Evolutionary conservation across 2,329 filamentous ascomycete genomes (phyloP).

Genomic region (Exophiala sideris): DNA sequence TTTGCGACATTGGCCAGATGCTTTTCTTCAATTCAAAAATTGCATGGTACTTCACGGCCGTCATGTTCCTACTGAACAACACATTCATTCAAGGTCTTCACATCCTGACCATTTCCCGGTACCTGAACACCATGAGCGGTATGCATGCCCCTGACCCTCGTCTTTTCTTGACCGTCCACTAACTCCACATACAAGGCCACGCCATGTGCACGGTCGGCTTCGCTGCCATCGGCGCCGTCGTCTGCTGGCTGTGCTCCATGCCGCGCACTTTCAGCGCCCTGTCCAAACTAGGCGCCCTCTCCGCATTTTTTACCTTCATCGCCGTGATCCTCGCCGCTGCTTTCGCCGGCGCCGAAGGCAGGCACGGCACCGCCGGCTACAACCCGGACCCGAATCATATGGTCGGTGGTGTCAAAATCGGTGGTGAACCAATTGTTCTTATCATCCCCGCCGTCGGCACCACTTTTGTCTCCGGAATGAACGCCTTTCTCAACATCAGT

Average conservation of each 20-base stretch:
- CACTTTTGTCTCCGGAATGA: slow-evolving; percentile 77
- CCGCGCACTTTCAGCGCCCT: slow-evolving; percentile 81
- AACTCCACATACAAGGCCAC: slow-evolving; percentile 71
- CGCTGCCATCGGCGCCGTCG: slow-evolving; percentile 66
- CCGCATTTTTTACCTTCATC: slow-evolving; percentile 84
- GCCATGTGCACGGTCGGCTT: slow-evolving; percentile 77
- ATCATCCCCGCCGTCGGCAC: slow-evolving; percentile 67
- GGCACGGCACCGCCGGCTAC: slow-evolving; percentile 63
- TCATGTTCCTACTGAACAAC: slow-evolving; percentile 93
- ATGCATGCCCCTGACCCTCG: neutral
- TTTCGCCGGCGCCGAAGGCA: slow-evolving; percentile 72
- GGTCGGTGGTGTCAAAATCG: slow-evolving; percentile 29
- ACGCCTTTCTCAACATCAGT: slow-evolving; percentile 89
- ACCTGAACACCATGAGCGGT: slow-evolving; percentile 27
- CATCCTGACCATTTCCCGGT: slow-evolving; percentile 27
- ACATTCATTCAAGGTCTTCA: slow-evolving; percentile 70
- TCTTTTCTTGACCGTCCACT: slow-evolving; percentile 52
- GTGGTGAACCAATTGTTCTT: slow-evolving; percentile 65
- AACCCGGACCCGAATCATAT: slow-evolving; percentile 46
- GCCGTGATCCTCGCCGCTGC: slow-evolving; percentile 80
- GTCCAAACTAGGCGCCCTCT: slow-evolving; percentile 72
- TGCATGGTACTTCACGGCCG: slow-evolving; percentile 65
- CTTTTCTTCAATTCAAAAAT: slow-evolving; percentile 81
- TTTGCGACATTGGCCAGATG: slow-evolving; percentile 94
- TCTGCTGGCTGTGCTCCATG: slow-evolving; percentile 75